Evolutionary conservation across 495 filamentous ascomycete genomes (phyloP), one percentile per base, ranked within the genome.

Genomic region (Geopyxis carbonaria): DNA sequence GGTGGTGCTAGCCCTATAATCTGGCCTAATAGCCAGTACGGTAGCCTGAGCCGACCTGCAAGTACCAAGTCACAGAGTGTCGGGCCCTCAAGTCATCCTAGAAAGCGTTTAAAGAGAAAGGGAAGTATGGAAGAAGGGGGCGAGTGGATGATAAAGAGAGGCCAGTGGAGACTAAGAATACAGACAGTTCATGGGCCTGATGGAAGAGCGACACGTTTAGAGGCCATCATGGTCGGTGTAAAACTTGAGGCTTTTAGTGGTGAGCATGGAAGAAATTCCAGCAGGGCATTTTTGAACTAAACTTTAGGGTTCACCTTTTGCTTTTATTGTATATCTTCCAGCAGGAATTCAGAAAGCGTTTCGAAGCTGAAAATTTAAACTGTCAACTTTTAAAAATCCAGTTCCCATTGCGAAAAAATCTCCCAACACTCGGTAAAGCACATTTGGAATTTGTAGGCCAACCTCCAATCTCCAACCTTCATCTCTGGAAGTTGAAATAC

Each of bases 91-190:
- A 7, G 25, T 13, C 25, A 28, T 2, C 59, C 64, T 44, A 51
- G 55, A 22, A 49, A 63, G 49, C 64, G 76, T 64, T 64, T 67
- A 53, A 65, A 65, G 56, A 56, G 69, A 48, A 50, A 38, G 35
- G 53, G 32, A 5, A 57, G 48, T 36, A 46, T 49, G 23, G 54
- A 59, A n/a, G 54, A 59, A n/a, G 50, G 48, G 10, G 50, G 53
- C 13, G 46, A 51, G 13, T 93, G 80, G 81, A 61, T 85, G 20
- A 66, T 94, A 9, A 71, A 65, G 32, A 76, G 63, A 13, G 84
- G 78, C 1, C 85, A 87, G 59, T 95, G 84, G 82, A 61, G 83
- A 36, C 45, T 93, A 39, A 63, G 72, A 13, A 73, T 93, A 16
- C 75, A 79, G 46, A 53, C 44, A 19, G 51, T 48, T 6, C 48